Conservation (phyloP, 352 stramenopile species). For the Elongisporangium anandrum region DNA sequence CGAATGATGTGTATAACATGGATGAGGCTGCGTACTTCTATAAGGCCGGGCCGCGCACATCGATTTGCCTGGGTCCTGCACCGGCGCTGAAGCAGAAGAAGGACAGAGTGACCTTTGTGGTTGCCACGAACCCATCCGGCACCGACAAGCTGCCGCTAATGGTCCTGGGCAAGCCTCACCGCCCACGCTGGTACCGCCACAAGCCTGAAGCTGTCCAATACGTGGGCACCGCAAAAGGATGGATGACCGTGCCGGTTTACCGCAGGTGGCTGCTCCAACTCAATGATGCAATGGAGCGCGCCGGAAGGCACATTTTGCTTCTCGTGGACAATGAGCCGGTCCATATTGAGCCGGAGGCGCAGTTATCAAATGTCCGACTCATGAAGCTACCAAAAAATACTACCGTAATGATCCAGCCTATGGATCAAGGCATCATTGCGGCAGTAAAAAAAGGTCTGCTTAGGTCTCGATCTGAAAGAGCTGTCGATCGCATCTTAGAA, state of each 20-base stretch:
- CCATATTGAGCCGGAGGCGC: too few relatives aligned
- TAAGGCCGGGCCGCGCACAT: too few relatives aligned
- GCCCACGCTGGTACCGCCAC: neutral
- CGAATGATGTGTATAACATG: constrained; percentile 1
- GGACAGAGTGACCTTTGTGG: too few relatives aligned
- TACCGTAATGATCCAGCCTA: neutral
- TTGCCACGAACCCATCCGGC: too few relatives aligned
- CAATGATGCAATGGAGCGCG: neutral
- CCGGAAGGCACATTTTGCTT: neutral
- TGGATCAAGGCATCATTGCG: neutral
- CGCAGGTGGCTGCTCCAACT: neutral
- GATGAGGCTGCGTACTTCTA: constrained; percentile 2
- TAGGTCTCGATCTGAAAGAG: neutral
- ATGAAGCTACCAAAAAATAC: neutral
- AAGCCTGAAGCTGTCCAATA: neutral
- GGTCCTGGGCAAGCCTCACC: neutral
- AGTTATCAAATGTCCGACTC: too few relatives aligned
- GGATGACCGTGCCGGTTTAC: neutral
- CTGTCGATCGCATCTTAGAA: neutral
- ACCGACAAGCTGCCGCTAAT: neutral
- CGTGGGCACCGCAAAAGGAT: neutral
- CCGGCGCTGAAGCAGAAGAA: too few relatives aligned
- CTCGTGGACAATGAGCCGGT: neutral
- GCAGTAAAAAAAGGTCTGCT: neutral
- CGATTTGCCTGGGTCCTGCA: too few relatives aligned